These are phyloP conservation scores for Syncephalastrum monosporum DNA, from an alignment of 371 early-diverging fungal genomes.

Conservation along the genomic window DNA sequence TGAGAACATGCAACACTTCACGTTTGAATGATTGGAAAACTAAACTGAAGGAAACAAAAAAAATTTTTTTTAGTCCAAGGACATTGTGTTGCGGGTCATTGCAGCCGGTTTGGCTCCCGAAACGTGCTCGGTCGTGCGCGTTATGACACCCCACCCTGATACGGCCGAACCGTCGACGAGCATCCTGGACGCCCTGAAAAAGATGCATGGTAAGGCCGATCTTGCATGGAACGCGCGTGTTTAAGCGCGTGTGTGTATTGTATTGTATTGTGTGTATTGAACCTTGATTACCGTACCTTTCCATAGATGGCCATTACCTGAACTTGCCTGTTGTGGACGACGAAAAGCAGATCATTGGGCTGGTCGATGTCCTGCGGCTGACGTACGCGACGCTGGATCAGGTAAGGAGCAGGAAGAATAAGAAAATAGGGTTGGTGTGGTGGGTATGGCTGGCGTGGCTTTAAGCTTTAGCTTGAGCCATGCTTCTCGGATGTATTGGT, in stretches of 20 bases:
- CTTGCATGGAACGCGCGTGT: no score
- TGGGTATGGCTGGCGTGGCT: no score
- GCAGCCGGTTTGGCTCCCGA: slow-evolving; percentile 91
- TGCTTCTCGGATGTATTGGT: no score
- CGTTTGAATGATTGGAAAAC: no score
- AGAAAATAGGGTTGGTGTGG: no score
- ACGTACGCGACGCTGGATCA: slow-evolving; percentile 84
- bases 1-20: background rate
- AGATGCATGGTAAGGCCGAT: slow-evolving; percentile 78
- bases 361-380: slow-evolving; percentile 92
- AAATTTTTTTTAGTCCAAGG: slow-evolving; percentile 52
- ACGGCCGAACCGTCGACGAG: slow-evolving; percentile 81
- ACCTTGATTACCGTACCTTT: no score
- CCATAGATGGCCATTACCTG: slow-evolving; percentile 89
- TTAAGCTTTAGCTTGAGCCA: no score
- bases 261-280: no score
- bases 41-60: no score
- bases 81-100: slow-evolving; percentile 94
- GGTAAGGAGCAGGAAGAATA: slow-evolving; percentile 21
- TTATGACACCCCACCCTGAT: slow-evolving; percentile 99
- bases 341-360: slow-evolving; percentile 73
- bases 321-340: slow-evolving; percentile 94
- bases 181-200: slow-evolving; percentile 92
- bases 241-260: no score
- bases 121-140: slow-evolving; percentile 90